phyloP scores from a whole-genome alignment of 768 basidiomycete species.

The Termitomyces sp. region DNA sequence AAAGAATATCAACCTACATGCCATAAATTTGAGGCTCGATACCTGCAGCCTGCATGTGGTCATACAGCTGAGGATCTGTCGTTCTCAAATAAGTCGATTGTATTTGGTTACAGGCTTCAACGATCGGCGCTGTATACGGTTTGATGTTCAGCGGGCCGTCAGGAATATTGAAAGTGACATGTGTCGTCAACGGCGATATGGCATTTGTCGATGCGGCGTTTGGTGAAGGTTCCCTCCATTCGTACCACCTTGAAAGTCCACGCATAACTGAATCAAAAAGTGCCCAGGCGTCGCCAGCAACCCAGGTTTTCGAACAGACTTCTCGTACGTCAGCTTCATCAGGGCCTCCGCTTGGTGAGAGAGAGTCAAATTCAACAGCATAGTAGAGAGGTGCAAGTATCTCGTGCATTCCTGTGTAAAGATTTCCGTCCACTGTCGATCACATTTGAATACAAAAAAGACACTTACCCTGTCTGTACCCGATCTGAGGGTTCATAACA shows the following conservation, averaged over 20 bases:
- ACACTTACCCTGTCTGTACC: slow-evolving; percentile 75
- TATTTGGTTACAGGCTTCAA: slow-evolving; percentile 74
- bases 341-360: slow-evolving; percentile 30
- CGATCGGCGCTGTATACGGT: slow-evolving; percentile 79
- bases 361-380: slow-evolving; percentile 78
- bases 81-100: slow-evolving; percentile 68
- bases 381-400: slow-evolving; percentile 84
- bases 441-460: background rate
- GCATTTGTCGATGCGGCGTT: slow-evolving; percentile 6
- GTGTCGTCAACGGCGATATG: slow-evolving; percentile 34
- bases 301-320: slow-evolving; percentile 60
- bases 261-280: slow-evolving; percentile 81
- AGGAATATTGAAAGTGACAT: slow-evolving; percentile 37
- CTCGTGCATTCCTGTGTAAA: slow-evolving; percentile 85
- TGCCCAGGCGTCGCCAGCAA: slow-evolving; percentile 84
- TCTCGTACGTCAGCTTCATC: slow-evolving; percentile 40
- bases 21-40: slow-evolving; percentile 97
- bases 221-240: slow-evolving; percentile 49
- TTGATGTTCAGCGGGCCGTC: slow-evolving; percentile 45
- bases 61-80: slow-evolving; percentile 77
- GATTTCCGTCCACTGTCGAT: background rate
- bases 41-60: slow-evolving; percentile 67
- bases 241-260: slow-evolving; percentile 71
- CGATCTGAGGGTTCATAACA: slow-evolving; percentile 70
- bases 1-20: slow-evolving; percentile 52